phyloP scores from a whole-genome alignment of 768 basidiomycete species.

The Termitomyces titanicus region DNA sequence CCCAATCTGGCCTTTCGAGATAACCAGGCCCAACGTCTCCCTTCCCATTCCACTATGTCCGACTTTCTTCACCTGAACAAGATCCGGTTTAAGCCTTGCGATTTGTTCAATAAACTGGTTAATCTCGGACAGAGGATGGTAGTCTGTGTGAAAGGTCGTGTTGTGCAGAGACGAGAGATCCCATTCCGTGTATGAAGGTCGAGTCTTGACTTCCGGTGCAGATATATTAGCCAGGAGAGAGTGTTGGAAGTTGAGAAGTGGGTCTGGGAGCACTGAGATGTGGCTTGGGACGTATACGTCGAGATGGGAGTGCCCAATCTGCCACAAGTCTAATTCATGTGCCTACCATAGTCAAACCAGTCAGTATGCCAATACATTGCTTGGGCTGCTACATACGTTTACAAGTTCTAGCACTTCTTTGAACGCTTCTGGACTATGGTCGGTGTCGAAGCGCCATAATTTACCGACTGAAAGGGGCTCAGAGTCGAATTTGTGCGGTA shows the following conservation, averaged over 20 bases:
- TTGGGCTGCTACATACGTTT: slow-evolving; percentile 3
- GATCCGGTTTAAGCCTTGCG: slow-evolving; percentile 41
- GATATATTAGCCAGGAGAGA: slow-evolving; percentile 12
- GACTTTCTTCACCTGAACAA: slow-evolving; percentile 40
- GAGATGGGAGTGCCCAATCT: slow-evolving; percentile 37
- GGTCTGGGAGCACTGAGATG: slow-evolving; percentile 9
- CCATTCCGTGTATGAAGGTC: slow-evolving; percentile 23
- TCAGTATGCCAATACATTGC: not conserved
- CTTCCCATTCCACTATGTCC: slow-evolving; percentile 59
- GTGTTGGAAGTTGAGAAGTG: slow-evolving; percentile 12
- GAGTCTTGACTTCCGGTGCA: slow-evolving; percentile 6
- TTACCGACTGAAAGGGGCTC: slow-evolving; percentile 10
- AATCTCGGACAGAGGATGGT: slow-evolving; percentile 57
- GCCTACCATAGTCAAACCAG: slow-evolving; percentile 24
- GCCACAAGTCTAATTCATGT: slow-evolving; percentile 51
- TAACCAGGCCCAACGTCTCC: slow-evolving; percentile 51
- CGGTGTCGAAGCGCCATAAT: slow-evolving; percentile 18
- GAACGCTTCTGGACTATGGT: not conserved
- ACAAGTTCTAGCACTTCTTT: slow-evolving; percentile 9
- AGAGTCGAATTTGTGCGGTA: not conserved
- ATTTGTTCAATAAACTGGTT: slow-evolving; percentile 49
- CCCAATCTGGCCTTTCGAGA: slow-evolving; percentile 31
- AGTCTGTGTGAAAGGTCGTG: slow-evolving; percentile 38
- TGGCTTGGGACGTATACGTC: slow-evolving; percentile 37
- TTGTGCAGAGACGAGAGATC: slow-evolving; percentile 30